Evolutionary conservation across 306 rosid species (phyloP).

Genomic region (Quercus glauca): DNA sequence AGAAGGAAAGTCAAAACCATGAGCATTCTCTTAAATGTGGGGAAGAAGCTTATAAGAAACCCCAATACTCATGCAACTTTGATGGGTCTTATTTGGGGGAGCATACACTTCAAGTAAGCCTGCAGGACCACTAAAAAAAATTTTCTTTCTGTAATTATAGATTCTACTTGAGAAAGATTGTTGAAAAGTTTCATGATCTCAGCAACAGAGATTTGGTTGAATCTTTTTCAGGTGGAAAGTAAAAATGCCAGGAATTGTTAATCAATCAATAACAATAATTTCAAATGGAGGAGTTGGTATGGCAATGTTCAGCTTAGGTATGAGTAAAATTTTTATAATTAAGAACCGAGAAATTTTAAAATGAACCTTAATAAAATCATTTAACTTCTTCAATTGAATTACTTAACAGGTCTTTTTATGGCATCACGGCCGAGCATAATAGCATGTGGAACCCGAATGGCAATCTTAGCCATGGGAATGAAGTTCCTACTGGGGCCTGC

Average conservation of each 20-base stretch:
- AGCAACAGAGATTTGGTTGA: not conserved
- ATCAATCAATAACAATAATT: slow-evolving; percentile 55
- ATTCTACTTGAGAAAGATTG: not conserved
- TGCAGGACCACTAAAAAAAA: not conserved
- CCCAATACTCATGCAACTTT: slow-evolving; percentile 95
- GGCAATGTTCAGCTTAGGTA: slow-evolving; percentile 99
- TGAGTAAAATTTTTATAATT: slow-evolving; percentile 5
- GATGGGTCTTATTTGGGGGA: slow-evolving; percentile 75
- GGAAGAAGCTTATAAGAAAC: slow-evolving; percentile 62
- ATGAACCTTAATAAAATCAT: not conserved
- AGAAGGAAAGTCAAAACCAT: slow-evolving; percentile 44
- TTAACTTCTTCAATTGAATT: slow-evolving; percentile 3
- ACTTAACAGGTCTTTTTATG: slow-evolving; percentile 66
- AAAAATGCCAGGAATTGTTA: slow-evolving; percentile 65
- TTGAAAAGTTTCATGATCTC: not conserved
- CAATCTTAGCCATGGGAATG: slow-evolving; percentile 63
- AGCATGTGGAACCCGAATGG: slow-evolving; percentile 65
- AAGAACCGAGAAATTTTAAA: not conserved
- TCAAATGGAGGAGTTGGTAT: slow-evolving; percentile 90
- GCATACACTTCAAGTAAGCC: slow-evolving; percentile 70
- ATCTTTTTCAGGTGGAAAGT: slow-evolving; percentile 70
- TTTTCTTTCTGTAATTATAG: not conserved
- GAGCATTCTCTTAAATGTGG: slow-evolving; percentile 64
- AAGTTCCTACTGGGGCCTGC: slow-evolving; percentile 83
- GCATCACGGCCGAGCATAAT: slow-evolving; percentile 67